Conservation (phyloP, 2,329 filamentous ascomycete genomes). For the Parasarocladium wereldwijsianum region DNA sequence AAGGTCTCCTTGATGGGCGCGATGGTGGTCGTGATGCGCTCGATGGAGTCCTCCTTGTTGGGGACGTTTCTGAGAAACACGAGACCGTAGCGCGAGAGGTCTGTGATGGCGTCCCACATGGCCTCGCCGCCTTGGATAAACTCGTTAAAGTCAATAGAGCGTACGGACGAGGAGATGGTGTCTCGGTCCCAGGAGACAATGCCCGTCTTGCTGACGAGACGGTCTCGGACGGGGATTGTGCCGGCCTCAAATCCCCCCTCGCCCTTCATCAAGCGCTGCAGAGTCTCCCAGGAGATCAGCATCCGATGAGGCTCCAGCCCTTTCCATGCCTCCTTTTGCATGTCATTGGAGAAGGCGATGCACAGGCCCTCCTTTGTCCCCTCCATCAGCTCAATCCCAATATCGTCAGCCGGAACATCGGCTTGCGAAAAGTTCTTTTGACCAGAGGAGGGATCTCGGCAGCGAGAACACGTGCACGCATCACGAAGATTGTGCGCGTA, state of each 20-base stretch:
- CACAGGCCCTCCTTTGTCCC: conserved; percentile 32
- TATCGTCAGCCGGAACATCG: conserved; percentile 21
- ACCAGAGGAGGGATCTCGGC: conserved; percentile 42
- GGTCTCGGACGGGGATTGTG: no score
- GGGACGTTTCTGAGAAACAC: conserved; percentile 68
- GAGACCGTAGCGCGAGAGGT: conserved; percentile 54
- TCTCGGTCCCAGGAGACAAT: conserved; percentile 23
- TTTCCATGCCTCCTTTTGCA: conserved; percentile 10
- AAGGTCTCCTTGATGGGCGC: conserved; percentile 75
- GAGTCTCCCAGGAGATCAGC: conserved; percentile 18
- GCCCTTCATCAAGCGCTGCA: conserved; percentile 11
- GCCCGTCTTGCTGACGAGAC: background rate
- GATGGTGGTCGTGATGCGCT: conserved; percentile 54
- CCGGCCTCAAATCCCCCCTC: background rate
- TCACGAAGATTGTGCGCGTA: no score
- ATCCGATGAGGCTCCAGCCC: conserved; percentile 21
- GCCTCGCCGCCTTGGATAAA: conserved; percentile 48
- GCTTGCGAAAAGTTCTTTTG: conserved; percentile 37
- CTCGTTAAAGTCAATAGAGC: conserved; percentile 51
- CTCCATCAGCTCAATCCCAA: no score
- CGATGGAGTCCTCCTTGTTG: conserved; percentile 47
- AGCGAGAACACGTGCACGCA: conserved; percentile 34
- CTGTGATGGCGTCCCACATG: conserved; percentile 46
- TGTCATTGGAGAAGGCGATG: conserved; percentile 44
- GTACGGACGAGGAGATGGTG: conserved; percentile 18